Evolutionary conservation across 2,329 filamentous ascomycete species (phyloP).

Genomic region (Myriangium duriaei): DNA sequence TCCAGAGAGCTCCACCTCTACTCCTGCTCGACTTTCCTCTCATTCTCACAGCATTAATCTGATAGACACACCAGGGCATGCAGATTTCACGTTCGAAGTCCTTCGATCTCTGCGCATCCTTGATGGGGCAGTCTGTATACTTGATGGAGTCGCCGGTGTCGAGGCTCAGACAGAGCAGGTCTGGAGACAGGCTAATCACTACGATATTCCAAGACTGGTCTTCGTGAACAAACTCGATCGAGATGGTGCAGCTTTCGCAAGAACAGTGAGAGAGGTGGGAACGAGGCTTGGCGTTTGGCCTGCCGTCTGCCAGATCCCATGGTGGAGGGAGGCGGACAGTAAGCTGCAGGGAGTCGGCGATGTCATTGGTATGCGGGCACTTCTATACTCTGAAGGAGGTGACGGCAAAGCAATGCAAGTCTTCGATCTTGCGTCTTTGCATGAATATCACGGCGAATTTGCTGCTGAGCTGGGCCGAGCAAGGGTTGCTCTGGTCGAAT

Average conservation of each 20-base stretch:
- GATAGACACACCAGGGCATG: constrained; percentile 93
- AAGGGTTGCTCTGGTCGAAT: constrained; percentile 65
- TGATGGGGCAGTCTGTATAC: constrained; percentile 83
- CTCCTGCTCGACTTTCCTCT: constrained; percentile 29
- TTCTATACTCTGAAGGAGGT: constrained; percentile 57
- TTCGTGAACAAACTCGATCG: constrained; percentile 80
- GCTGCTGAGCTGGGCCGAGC: constrained; percentile 61
- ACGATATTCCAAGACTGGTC: constrained; percentile 69
- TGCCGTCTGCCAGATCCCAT: constrained; percentile 85
- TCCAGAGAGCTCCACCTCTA: constrained; percentile 12
- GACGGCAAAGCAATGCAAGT: constrained; percentile 47
- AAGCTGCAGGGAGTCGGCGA: constrained; percentile 76
- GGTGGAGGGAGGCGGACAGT: constrained; percentile 67
- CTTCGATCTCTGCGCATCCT: constrained; percentile 77
- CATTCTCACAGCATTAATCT: constrained; percentile 65
- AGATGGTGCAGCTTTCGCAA: constrained; percentile 68
- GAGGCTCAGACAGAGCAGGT: constrained; percentile 96
- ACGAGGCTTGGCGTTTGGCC: constrained; percentile 71
- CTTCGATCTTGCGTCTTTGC: constrained; percentile 42
- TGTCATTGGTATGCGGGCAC: constrained; percentile 59
- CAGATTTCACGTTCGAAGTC: constrained; percentile 95
- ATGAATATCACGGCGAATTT: constrained; percentile 36
- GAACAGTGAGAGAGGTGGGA: constrained; percentile 76
- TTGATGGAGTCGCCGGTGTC: constrained; percentile 85
- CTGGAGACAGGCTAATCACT: constrained; percentile 79